Base-by-base conservation (phyloP, 495 filamentous ascomycete species). In the Stereocaulon alpinum region DNA sequence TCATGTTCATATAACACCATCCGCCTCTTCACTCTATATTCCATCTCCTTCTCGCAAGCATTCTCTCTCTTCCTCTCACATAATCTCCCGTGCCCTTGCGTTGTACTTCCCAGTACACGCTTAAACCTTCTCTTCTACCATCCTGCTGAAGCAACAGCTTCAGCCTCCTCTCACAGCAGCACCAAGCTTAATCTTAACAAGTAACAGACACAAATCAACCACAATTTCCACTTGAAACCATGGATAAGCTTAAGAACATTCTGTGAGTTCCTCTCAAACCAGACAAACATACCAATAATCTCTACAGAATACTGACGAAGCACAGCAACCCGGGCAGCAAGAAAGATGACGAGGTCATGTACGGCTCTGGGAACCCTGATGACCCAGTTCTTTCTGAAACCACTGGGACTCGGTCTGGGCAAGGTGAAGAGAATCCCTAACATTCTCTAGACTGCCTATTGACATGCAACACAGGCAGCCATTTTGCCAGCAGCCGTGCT, bases 301-400 rank as follows among this genome's bases (percentile, higher is more conserved):
- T 1, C 24, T 29, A 17, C 17, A 48, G 47, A 51, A n/a, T 32
- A 53, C 62, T 67, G 34, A 59, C 49, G 20, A 47, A 56, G 10
- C 55, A 47, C 56, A 77, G 71, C 22, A 62, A 68, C 24, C 70
- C 75, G 47, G 67, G 67, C 20, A 60, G 73, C 9, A 63, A 74
- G 44, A 68, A 70, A 53, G 77, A 80, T 58, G 73, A 80, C 7
- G 69, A 71, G 37, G 59, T 68, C 54, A 48, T 67, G 51, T 71
- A 71, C 59, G 69, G 69, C 30, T 70, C 70, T 45, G 71, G 64
- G 24, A 68, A 71, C 34, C 52, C 60, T 30, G 64, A 69, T 48
- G 64, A 68, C 41, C 63, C 51, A 20, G 56, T 69, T 30, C 66
- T 67, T 18, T 64, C 72, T 37, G 58, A 63, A 30, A 29, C 14